These are phyloP conservation scores for Intubia oerlemansii DNA, from an alignment of 2,329 filamentous ascomycete genomes.

Conservation along the genomic window DNA sequence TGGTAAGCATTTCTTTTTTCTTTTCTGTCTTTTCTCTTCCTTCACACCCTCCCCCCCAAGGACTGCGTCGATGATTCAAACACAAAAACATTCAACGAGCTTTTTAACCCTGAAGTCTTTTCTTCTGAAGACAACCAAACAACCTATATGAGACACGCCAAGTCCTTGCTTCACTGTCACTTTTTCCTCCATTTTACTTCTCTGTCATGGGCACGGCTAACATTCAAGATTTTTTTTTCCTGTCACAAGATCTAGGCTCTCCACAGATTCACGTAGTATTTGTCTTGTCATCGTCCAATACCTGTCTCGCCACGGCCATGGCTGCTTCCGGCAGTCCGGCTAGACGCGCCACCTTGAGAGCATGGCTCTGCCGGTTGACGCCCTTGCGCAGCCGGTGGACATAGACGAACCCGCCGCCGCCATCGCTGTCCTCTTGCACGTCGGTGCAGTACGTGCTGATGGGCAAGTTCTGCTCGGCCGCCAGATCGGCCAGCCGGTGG, in stretches of 20 bases:
- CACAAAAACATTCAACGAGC: slow-evolving; percentile 27
- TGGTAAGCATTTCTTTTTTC: slow-evolving; percentile 21
- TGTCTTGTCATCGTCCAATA: slow-evolving; percentile 30
- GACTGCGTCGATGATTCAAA: slow-evolving; percentile 29
- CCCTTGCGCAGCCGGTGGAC: slow-evolving; percentile 64
- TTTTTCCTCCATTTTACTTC: slow-evolving; percentile 3
- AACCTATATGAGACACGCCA: slow-evolving; percentile 36
- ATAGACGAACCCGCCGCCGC: slow-evolving; percentile 55
- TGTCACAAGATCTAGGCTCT: no score
- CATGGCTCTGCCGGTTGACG: slow-evolving; percentile 73
- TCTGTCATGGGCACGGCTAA: neutral
- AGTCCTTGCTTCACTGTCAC: slow-evolving; percentile 1
- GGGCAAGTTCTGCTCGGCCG: slow-evolving; percentile 17
- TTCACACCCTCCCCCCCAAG: slow-evolving; percentile 8
- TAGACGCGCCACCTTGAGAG: slow-evolving; percentile 78
- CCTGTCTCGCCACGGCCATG: slow-evolving; percentile 41
- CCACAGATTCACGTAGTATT: no score
- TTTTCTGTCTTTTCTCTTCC: slow-evolving; percentile 4
- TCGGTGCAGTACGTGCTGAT: slow-evolving; percentile 77
- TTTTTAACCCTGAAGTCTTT: slow-evolving; percentile 44
- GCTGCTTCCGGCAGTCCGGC: slow-evolving; percentile 62
- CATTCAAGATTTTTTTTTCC: slow-evolving; percentile 1
- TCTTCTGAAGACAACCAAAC: slow-evolving; percentile 39
- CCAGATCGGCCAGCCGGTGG: slow-evolving; percentile 60
- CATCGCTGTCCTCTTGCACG: slow-evolving; percentile 45